Evolutionary conservation across 2,329 filamentous ascomycete species (phyloP).

Genomic region (Penicillium nordicum): DNA sequence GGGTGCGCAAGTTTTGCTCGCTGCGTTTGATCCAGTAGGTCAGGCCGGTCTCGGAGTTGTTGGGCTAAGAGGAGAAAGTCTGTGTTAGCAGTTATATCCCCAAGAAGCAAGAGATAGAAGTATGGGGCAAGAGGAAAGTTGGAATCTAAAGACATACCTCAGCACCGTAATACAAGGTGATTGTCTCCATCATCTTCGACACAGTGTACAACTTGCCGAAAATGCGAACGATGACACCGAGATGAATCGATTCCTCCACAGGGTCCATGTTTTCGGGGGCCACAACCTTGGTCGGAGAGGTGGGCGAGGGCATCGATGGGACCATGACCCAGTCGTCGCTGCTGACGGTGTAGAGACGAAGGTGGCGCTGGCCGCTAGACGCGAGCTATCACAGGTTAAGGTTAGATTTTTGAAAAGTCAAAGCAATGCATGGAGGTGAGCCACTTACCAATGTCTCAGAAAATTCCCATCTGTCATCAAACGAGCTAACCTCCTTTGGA

Average conservation of each 20-base stretch:
- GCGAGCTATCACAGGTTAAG: neutral
- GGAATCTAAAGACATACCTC: slow-evolving; percentile 26
- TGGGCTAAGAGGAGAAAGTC: slow-evolving; percentile 25
- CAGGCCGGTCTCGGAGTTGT: slow-evolving; percentile 28
- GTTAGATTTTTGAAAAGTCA: neutral
- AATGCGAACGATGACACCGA: slow-evolving; percentile 29
- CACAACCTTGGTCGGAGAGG: slow-evolving; percentile 6
- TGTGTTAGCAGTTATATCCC: neutral
- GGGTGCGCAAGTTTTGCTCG: slow-evolving; percentile 29
- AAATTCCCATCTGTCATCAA: neutral
- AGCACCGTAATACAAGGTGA: slow-evolving; percentile 33
- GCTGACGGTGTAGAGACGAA: slow-evolving; percentile 31
- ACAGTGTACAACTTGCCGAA: slow-evolving; percentile 35
- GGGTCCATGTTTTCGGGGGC: slow-evolving; percentile 18
- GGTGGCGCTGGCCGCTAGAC: neutral
- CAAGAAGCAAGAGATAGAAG: neutral
- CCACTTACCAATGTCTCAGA: neutral
- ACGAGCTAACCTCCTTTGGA: neutral
- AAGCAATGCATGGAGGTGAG: neutral
- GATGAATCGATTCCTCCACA: slow-evolving; percentile 22
- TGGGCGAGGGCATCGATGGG: slow-evolving; percentile 11
- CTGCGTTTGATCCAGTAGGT: slow-evolving; percentile 30
- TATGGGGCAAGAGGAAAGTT: neutral
- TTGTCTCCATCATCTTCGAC: slow-evolving; percentile 34
- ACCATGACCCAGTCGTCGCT: slow-evolving; percentile 29